phyloP scores from a whole-genome alignment of 495 filamentous ascomycete genomes.

The Terfezia boudieri region DNA sequence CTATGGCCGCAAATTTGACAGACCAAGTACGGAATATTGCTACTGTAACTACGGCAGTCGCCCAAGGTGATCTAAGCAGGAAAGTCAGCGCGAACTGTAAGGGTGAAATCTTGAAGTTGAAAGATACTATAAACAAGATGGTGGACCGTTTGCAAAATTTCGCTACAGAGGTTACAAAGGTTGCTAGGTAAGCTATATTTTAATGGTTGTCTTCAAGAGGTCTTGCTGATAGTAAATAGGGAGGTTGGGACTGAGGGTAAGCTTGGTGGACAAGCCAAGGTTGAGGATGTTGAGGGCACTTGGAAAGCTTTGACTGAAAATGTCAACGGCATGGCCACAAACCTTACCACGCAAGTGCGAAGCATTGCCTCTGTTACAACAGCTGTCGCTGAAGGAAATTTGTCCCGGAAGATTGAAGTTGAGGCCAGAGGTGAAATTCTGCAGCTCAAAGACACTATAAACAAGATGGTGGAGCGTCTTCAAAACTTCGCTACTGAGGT shows the following conservation, averaged over 20 bases:
- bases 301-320: constrained; percentile 96
- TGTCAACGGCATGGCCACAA: constrained; percentile 98
- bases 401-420: constrained; percentile 88
- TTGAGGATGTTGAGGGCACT: constrained; percentile 91
- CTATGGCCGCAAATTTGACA: constrained; percentile 92
- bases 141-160: constrained; percentile 95
- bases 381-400: constrained; percentile 80
- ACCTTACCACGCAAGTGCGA: constrained; percentile 90
- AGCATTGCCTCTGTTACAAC: constrained; percentile 97
- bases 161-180: constrained; percentile 92
- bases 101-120: constrained; percentile 86
- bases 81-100: constrained; percentile 94
- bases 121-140: constrained; percentile 97
- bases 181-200: constrained; percentile 28
- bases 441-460: constrained; percentile 91
- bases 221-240: constrained; percentile 19
- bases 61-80: constrained; percentile 74
- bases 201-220: not conserved
- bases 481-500: constrained; percentile 96
- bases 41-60: constrained; percentile 91
- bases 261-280: constrained; percentile 84
- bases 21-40: constrained; percentile 91
- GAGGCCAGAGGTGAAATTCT: constrained; percentile 93
- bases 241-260: constrained; percentile 95
- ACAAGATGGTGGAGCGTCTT: constrained; percentile 95